A percentile compares a stretch with the other conserved stretches of the same genome.
Evolutionary conservation across 352 stramenopile genomes (phyloP).

Genomic region (Thalassiosira mediterranea): DNA sequence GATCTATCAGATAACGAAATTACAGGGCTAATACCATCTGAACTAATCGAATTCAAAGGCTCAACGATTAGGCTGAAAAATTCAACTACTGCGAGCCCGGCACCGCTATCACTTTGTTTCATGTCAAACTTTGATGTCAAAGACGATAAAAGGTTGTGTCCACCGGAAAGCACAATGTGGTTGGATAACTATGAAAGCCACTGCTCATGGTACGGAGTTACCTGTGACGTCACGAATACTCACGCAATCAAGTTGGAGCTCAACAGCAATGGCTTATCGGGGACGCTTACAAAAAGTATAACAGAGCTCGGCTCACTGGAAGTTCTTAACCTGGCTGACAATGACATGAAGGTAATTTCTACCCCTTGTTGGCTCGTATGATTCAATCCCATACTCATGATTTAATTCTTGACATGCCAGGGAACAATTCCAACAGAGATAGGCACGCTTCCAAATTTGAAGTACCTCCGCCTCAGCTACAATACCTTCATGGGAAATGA

Average conservation of each 20-base stretch:
- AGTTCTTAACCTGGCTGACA: conserved; percentile 34
- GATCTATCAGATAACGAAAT: conserved; percentile 2
- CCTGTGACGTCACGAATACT: conserved; percentile 16
- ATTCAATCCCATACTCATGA: neutral
- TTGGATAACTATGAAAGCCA: conserved; percentile 16
- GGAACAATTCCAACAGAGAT: conserved; percentile 38
- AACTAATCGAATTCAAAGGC: neutral
- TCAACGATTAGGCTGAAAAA: neutral
- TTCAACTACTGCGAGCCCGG: conserved; percentile 11
- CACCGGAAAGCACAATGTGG: conserved; percentile 32
- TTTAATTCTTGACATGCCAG: conserved; percentile 1
- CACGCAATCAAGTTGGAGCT: conserved; percentile 11
- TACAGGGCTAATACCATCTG: neutral
- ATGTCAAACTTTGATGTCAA: conserved; percentile 34
- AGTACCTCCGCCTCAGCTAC: conserved; percentile 29
- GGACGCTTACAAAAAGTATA: conserved; percentile 22
- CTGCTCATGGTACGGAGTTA: conserved; percentile 41
- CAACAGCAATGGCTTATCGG: conserved; percentile 39
- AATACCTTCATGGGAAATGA: conserved; percentile 36
- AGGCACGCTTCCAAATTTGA: conserved; percentile 24
- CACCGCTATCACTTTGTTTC: conserved; percentile 46
- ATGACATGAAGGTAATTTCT: conserved; percentile 39
- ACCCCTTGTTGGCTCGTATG: neutral
- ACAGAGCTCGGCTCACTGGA: conserved; percentile 7
- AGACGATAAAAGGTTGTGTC: conserved; percentile 21